Evolutionary conservation across 371 early-diverging fungal genomes (phyloP), one percentile per base, ranked within the genome.

Genomic region (Zychaea mexicana): DNA sequence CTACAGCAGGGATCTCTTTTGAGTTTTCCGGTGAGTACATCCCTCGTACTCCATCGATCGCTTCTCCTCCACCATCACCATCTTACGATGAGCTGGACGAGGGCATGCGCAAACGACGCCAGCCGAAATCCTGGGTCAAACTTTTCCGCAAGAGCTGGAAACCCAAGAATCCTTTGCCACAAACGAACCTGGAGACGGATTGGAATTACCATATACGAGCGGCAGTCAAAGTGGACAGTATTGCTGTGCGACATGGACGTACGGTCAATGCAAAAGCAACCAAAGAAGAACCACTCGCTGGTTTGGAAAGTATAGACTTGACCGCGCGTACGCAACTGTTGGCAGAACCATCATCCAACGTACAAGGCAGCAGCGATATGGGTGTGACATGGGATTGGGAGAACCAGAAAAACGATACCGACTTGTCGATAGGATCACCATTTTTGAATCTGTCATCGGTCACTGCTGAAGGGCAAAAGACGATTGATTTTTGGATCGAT

Each of bases 101-200:
- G n/a, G 65, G 52, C 49, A 17, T 67, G 30, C 58, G 58, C 52
- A 42, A 72, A n/a, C 54, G 71, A n/a, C 42, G 57, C 32, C 67
- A 68, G 22, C 60, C 61, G 22, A 68, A 66, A 28, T 63, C 72
- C 3, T 79, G 79, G 79, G 72, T 62, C 38, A 76, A 70, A 27
- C 28, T 79, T 4, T 74, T 79, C 42, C 66, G 74, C 60, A 65
- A 70, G 30, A 74, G 74, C 22, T 72, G 76, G 74, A 42, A 56
- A 63, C 24, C 58, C 24, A 10, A 17, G 8, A 2, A 56, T 2
- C 38, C 39, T 4, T 21, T 38, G 15, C 26, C 42, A 21, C 49
- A 57, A 22, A 12, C 45, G 4, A 47, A 55, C 32, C 32, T 32
- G 30, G 55, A 46, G 13, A 52, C 52, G 36, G 61, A 30, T n/a